Evolutionary conservation across 2,329 filamentous ascomycete genomes (phyloP).

Genomic region (Aspergillus jensenii): DNA sequence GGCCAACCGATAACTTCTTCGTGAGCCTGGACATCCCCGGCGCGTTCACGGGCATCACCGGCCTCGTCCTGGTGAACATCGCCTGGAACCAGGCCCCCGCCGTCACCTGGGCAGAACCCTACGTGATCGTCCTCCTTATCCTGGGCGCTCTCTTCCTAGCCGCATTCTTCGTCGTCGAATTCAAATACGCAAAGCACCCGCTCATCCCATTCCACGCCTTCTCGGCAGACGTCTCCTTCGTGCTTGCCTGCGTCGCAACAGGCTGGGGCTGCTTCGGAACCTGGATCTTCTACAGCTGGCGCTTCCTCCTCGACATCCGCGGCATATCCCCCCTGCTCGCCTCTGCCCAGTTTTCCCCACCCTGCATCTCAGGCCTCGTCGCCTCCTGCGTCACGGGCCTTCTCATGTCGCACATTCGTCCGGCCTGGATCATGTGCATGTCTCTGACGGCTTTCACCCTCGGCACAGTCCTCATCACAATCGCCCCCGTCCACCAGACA

Average conservation of each 20-base stretch:
- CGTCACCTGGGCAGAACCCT: slow-evolving; percentile 58
- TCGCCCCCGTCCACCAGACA: slow-evolving; percentile 53
- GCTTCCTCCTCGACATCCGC: slow-evolving; percentile 28
- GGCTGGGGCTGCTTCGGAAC: slow-evolving; percentile 45
- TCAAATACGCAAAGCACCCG: slow-evolving; percentile 47
- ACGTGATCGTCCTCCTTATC: slow-evolving; percentile 59
- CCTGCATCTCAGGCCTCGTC: slow-evolving; percentile 28
- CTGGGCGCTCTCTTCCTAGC: slow-evolving; percentile 56
- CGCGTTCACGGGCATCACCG: slow-evolving; percentile 50
- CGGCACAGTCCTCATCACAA: slow-evolving; percentile 43
- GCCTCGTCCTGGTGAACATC: slow-evolving; percentile 64
- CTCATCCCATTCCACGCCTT: slow-evolving; percentile 56
- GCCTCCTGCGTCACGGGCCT: slow-evolving; percentile 30
- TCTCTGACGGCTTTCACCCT: slow-evolving; percentile 41
- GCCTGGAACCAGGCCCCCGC: slow-evolving; percentile 66
- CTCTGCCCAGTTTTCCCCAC: slow-evolving; percentile 32
- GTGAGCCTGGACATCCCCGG: slow-evolving; percentile 42
- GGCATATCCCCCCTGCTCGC: slow-evolving; percentile 26
- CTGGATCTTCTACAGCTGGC: slow-evolving; percentile 44
- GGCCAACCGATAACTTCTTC: slow-evolving; percentile 6
- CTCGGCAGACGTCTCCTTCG: slow-evolving; percentile 31
- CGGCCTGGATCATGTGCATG: slow-evolving; percentile 22
- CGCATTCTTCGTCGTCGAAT: slow-evolving; percentile 57
- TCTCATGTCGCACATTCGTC: slow-evolving; percentile 25
- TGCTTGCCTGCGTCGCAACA: slow-evolving; percentile 40